A percentile compares a stretch with the other conserved stretches of the same genome.
phyloP scores from a whole-genome alignment of 257 asterid genomes.

The Penstemon barbatus region DNA sequence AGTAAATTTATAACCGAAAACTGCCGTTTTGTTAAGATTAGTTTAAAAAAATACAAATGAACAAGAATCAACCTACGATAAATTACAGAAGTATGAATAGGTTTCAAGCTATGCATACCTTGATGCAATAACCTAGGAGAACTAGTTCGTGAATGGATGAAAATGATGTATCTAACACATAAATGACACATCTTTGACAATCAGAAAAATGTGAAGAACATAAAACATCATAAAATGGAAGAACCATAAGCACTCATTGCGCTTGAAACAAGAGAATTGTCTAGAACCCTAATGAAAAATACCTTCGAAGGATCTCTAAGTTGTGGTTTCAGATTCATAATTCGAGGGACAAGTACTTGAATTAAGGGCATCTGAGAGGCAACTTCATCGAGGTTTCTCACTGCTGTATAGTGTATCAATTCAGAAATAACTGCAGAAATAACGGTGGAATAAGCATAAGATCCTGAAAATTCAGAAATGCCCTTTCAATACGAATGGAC shows the following conservation, averaged over 20 bases:
- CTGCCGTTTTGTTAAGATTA: constrained; percentile 5
- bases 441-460: constrained; percentile 29
- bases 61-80: constrained; percentile 1
- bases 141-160: constrained; percentile 13
- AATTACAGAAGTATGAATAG: constrained; percentile 2
- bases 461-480: constrained; percentile 24
- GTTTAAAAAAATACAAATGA: constrained; percentile 8
- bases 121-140: constrained; percentile 5
- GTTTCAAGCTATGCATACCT: constrained; percentile 9
- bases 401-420: constrained; percentile 83
- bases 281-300: constrained; percentile 27
- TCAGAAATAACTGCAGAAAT: constrained; percentile 83
- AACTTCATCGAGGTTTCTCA: constrained; percentile 65
- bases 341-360: constrained; percentile 87
- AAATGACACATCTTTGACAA: constrained; percentile 23
- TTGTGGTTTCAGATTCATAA: constrained; percentile 81
- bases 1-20: constrained; percentile 4
- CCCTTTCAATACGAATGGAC: constrained; percentile 18
- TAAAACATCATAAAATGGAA: constrained; percentile 12
- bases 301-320: constrained; percentile 96
- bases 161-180: constrained; percentile 15
- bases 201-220: constrained; percentile 15
- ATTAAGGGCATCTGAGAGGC: constrained; percentile 84
- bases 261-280: constrained; percentile 4
- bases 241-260: constrained; percentile 15